phyloP scores from a whole-genome alignment of 140 eudicot species.

The Cichorium intybus region DNA sequence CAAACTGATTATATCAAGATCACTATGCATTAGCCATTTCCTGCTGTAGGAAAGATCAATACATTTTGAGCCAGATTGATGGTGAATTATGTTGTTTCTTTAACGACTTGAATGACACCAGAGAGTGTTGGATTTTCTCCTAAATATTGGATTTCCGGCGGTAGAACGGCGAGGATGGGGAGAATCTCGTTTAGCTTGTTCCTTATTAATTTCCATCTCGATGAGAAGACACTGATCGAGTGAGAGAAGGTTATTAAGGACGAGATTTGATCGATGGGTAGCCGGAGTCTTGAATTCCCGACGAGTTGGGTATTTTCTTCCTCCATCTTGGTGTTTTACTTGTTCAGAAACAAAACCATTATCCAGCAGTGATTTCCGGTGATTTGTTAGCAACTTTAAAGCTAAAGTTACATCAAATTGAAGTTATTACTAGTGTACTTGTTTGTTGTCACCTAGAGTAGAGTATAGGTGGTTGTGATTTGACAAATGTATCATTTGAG shows the following conservation, averaged over 20 bases:
- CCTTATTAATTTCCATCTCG: slow-evolving; percentile 60
- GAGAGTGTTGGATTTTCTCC: slow-evolving; percentile 29
- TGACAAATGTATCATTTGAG: neutral
- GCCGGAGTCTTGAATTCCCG: slow-evolving; percentile 32
- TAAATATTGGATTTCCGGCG: slow-evolving; percentile 33
- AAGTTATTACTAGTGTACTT: slow-evolving; percentile 3
- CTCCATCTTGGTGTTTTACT: slow-evolving; percentile 17
- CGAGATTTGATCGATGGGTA: slow-evolving; percentile 35
- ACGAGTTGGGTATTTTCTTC: slow-evolving; percentile 22
- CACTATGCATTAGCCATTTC: slow-evolving; percentile 80
- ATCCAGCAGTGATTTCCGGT: slow-evolving; percentile 16
- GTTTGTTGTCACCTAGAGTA: slow-evolving; percentile 6
- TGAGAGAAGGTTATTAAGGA: slow-evolving; percentile 49
- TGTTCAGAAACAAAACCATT: slow-evolving; percentile 13
- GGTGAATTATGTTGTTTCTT: slow-evolving; percentile 36
- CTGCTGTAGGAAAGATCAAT: slow-evolving; percentile 50
- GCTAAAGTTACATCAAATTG: slow-evolving; percentile 9
- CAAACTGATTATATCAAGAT: slow-evolving; percentile 50
- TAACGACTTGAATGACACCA: slow-evolving; percentile 28
- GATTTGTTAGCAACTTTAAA: neutral
- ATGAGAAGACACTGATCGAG: slow-evolving; percentile 53
- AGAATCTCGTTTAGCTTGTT: slow-evolving; percentile 60
- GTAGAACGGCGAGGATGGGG: slow-evolving; percentile 37
- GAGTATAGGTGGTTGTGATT: neutral
- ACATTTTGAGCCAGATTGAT: slow-evolving; percentile 46